Conservation (phyloP, 352 stramenopile species). For the Phytophthora tubulina region DNA sequence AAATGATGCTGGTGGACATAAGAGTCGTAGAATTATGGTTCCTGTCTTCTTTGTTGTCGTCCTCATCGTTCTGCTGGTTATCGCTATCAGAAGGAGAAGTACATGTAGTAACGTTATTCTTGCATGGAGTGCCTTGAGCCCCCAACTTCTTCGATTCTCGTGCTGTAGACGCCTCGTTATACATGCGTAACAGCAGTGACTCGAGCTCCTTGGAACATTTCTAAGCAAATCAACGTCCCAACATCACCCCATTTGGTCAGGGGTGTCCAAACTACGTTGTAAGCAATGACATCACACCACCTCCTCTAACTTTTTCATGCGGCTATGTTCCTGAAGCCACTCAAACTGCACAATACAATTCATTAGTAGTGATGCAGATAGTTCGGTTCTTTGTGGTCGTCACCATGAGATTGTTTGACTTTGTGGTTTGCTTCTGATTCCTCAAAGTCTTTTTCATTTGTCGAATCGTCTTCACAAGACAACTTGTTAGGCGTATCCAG, state of each 20-base stretch:
- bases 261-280: neutral
- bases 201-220: slow-evolving; percentile 72
- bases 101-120: neutral
- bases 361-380: neutral
- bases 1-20: slow-evolving; percentile 24
- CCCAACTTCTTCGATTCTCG: slow-evolving; percentile 27
- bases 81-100: neutral
- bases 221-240: slow-evolving; percentile 30
- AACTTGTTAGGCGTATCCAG: neutral
- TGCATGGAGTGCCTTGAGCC: slow-evolving; percentile 13
- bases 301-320: slow-evolving; percentile 74
- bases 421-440: slow-evolving; percentile 63
- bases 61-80: slow-evolving; percentile 12
- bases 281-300: slow-evolving; percentile 25
- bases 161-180: slow-evolving; percentile 63
- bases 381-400: neutral
- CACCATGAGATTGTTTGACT: slow-evolving; percentile 72
- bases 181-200: slow-evolving; percentile 65
- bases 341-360: slow-evolving; percentile 51
- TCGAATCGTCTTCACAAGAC: slow-evolving; percentile 54
- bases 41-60: slow-evolving; percentile 20
- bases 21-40: slow-evolving; percentile 14
- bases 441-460: slow-evolving; percentile 76
- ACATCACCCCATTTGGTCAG: neutral
- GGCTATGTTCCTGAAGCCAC: slow-evolving; percentile 73